A percentile compares a stretch with the other conserved stretches of the same genome.
phyloP scores from a whole-genome alignment of 306 rosid species.

The Abrus precatorius region DNA sequence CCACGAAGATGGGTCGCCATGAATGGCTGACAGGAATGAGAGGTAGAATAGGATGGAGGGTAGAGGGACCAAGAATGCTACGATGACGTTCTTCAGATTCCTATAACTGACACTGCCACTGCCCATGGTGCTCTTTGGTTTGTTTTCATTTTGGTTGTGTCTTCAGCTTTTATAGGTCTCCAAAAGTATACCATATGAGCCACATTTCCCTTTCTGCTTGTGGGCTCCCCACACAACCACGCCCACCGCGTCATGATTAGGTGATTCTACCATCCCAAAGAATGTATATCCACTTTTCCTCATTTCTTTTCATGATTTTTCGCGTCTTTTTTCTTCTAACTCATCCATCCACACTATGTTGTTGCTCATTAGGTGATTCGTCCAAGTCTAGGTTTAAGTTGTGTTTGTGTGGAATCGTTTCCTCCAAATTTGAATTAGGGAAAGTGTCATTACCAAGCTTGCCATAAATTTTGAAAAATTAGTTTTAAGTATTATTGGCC shows the following conservation, averaged over 20 bases:
- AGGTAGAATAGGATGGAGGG: slow-evolving; percentile 81
- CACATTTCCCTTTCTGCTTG: slow-evolving; percentile 36
- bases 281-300: background rate
- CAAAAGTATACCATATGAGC: background rate
- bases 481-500: too few species aligned
- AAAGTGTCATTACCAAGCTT: too few species aligned
- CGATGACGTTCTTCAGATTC: slow-evolving; percentile 66
- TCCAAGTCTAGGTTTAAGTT: background rate
- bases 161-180: slow-evolving; percentile 41
- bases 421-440: too few species aligned
- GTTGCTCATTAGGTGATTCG: background rate
- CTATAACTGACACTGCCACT: slow-evolving; percentile 20
- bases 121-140: slow-evolving; percentile 48
- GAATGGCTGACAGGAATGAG: slow-evolving; percentile 55
- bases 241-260: slow-evolving; percentile 44
- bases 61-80: slow-evolving; percentile 75
- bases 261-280: slow-evolving; percentile 35
- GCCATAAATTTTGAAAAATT: too few species aligned
- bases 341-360: background rate
- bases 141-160: background rate
- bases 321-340: too few species aligned
- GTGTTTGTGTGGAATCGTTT: too few species aligned
- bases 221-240: slow-evolving; percentile 43
- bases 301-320: background rate
- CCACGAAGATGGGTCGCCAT: background rate